Base-by-base conservation (phyloP, 2,329 filamentous ascomycete genomes). In the Cadophora sp. region DNA sequence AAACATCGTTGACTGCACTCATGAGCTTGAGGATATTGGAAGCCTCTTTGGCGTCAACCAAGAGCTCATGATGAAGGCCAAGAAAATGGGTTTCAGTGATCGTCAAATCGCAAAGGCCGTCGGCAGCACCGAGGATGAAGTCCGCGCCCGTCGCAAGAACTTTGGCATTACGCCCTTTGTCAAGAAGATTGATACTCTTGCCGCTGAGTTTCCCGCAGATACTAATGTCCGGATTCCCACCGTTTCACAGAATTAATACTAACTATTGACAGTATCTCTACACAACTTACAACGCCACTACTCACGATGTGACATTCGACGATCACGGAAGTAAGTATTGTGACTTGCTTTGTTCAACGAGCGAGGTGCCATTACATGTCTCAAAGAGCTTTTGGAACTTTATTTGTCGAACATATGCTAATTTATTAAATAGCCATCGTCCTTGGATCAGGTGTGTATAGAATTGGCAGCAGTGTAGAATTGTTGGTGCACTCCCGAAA, bases 21-120 rank as follows among this genome's bases (percentile, higher is more conserved):
- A 88, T 72, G 92, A 97, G 79, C 88, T 99, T 70, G 88, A 97
- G 82, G 88, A 91, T 39, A 89, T 93, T 68, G 94, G 94, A 73
- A 91, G 89, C 76, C 86, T 99, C 56, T 89, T 91, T 75, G 91
- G 89, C 64, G 83, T 99, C 70, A 95, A 94, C 84, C 92, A 94
- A 81, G 94, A 97, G 76, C 88, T 96, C 69, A 84, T 99, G 76
- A 81, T 93, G 73, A 94, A 93, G 83, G 92, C 96, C 64, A 99
- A 99, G 89, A 97, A 97, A 85, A 87, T 97, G 80, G 96, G 96
- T 71, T 99, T 99, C 87, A 97, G 93, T 64, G 96, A 99, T 79
- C 92, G 90, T 82, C 96, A 99, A 82, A 98, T 99, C 75, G 93
- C 94, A 62, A 85, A 87, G 69, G 92, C 93, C 39, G 92, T 97